phyloP scores from a whole-genome alignment of 2,329 filamentous ascomycete species.

The Fusarium paranaense region DNA sequence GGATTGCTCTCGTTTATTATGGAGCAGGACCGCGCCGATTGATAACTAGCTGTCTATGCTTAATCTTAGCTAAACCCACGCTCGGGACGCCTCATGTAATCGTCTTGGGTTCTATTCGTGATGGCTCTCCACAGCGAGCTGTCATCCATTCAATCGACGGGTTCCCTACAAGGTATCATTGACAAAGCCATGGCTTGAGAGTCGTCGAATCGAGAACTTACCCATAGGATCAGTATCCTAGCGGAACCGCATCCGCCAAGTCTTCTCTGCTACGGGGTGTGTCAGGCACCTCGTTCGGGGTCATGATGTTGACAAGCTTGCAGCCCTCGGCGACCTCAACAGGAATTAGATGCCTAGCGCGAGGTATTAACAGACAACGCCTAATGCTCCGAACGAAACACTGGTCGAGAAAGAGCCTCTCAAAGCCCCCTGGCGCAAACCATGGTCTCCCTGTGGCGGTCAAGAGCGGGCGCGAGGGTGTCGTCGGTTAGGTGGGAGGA shows the following conservation, averaged over 20 bases:
- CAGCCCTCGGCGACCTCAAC: background rate
- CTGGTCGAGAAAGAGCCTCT: background rate
- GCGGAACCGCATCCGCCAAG: background rate
- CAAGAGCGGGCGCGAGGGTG: background rate
- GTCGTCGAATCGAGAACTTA: background rate
- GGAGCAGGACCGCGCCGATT: background rate
- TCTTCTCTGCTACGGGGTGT: background rate
- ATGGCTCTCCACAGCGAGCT: background rate
- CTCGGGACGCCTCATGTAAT: background rate
- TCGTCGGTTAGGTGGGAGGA: background rate
- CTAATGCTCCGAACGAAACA: background rate
- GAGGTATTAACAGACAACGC: background rate
- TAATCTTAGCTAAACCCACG: background rate
- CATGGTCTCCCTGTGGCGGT: background rate
- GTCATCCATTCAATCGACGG: background rate
- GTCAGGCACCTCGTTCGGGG: background rate
- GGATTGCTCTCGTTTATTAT: background rate
- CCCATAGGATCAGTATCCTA: background rate
- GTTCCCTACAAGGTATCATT: background rate
- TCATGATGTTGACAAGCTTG: background rate
- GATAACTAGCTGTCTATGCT: background rate
- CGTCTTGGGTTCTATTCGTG: background rate
- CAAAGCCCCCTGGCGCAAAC: background rate
- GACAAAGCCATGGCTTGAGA: background rate
- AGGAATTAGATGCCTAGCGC: background rate